Base-by-base conservation (phyloP, 192 early-diverging fungal species). In the Spinellus fusiger region DNA sequence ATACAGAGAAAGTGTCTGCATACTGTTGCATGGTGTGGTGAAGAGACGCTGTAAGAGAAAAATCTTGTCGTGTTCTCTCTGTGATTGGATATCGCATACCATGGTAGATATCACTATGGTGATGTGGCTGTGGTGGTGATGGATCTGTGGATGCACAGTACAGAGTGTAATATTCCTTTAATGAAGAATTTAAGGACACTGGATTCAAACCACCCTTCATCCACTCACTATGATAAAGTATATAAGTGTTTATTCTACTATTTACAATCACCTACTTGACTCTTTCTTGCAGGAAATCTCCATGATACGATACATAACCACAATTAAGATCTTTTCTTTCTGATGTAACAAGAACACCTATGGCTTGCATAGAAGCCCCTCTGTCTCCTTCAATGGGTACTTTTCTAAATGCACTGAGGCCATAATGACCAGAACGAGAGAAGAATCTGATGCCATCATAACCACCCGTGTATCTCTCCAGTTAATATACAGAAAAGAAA, bases 361-460 rank as follows among this genome's bases (percentile, higher is more conserved):
- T 65, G 23, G 77, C 64, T 2, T 70, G 62, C 82, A 84, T 84
- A 27, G 55, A 63, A 22, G 82, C 77, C n/a, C 82, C 82, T 34
- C 82, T 69, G 13, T 78, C 68, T 8, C 48, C 49, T 34, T 72
- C 62, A 1, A 67, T 68, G 0, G 66, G 66, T 5, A 52, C 60
- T 33, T 81, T 81, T 48, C 61, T 34, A 59, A 74, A 84, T 26
- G 74, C 77, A 10, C 71, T 63, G 15, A 84, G 32, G 8, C 82
- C 82, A 51, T 71, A 59, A 34, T 69, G 73, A 2, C 56, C 55
- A 12, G 63, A 59, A 34, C 66, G 55, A 8, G 70, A 65, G 56
- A 84, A 84, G 28, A 76, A 80, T 73, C 82, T 84, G 48, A 22
- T 3, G 3, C 40, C 18, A 44, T 44, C 40, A 12, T 44, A 44